phyloP scores from a whole-genome alignment of 2,329 filamentous ascomycete genomes.

The Paraphoma sp. region DNA sequence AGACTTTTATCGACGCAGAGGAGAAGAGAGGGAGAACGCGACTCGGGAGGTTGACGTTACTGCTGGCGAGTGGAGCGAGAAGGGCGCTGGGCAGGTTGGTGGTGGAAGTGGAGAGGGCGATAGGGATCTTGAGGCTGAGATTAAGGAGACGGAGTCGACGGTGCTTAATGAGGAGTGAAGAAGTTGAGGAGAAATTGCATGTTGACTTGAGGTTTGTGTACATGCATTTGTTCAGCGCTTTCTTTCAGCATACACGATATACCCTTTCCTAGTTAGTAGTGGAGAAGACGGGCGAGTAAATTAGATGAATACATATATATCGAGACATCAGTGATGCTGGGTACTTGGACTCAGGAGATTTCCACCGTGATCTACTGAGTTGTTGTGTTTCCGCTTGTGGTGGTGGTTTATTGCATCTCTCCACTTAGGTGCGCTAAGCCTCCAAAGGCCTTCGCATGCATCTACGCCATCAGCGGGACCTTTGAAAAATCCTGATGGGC shows the following conservation, averaged over 20 bases:
- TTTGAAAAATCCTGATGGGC: no score
- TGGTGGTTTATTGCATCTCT: no score
- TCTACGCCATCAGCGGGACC: no score
- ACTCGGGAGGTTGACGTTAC: slow-evolving; percentile 33
- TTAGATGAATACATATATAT: neutral
- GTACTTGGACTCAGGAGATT: no score
- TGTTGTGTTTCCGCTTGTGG: no score
- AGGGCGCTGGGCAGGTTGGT: slow-evolving; percentile 31
- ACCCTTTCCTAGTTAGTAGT: neutral
- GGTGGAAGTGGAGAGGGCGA: slow-evolving; percentile 37
- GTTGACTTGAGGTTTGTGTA: neutral
- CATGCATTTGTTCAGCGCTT: neutral
- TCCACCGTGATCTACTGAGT: no score
- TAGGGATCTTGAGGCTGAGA: slow-evolving; percentile 19
- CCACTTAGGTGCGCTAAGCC: no score
- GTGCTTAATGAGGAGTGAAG: neutral
- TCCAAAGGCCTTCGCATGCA: no score
- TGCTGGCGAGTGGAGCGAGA: slow-evolving; percentile 42
- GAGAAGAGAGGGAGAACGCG: slow-evolving; percentile 19
- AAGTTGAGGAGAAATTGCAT: neutral
- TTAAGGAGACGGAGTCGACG: slow-evolving; percentile 3
- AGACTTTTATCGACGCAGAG: slow-evolving; percentile 31
- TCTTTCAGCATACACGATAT: slow-evolving; percentile 1
- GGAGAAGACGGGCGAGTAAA: neutral
- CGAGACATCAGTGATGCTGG: neutral